A percentile compares a stretch with the other conserved stretches of the same genome.
Evolutionary conservation across 2,329 filamentous ascomycete genomes (phyloP).

Genomic region (Paraphaeosphaeria sporulosa): DNA sequence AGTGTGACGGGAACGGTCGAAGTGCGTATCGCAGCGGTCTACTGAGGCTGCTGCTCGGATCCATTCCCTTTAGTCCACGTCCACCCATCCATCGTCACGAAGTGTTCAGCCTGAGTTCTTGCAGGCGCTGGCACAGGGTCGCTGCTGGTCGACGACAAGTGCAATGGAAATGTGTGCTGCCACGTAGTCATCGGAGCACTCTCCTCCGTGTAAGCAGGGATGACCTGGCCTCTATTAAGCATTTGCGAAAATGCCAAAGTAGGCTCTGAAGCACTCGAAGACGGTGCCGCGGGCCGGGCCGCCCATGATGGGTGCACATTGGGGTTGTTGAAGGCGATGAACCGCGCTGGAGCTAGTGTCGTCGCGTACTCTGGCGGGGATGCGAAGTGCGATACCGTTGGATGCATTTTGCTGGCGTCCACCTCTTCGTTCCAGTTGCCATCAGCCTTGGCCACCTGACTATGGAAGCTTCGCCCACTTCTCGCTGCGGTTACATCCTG

Average conservation of each 20-base stretch:
- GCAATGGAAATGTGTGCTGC: conserved; percentile 16
- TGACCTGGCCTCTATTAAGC: not conserved
- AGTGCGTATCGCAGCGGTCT: not conserved
- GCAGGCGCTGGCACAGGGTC: conserved; percentile 3
- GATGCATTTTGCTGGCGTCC: not conserved
- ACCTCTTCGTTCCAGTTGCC: conserved; percentile 4
- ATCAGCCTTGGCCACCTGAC: not conserved
- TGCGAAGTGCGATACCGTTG: conserved; percentile 1
- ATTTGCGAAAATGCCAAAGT: conserved; percentile 16
- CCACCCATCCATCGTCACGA: conserved; percentile 1
- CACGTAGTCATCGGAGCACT: conserved; percentile 12
- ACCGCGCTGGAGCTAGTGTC: conserved; percentile 7
- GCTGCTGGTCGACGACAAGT: conserved; percentile 5
- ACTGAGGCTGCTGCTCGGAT: conserved; percentile 5
- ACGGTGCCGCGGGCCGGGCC: conserved; percentile 25
- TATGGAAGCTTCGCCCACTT: not conserved
- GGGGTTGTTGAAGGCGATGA: conserved; percentile 12
- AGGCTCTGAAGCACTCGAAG: conserved; percentile 20
- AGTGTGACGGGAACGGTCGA: not conserved
- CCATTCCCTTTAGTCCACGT: not conserved
- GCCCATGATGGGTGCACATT: conserved; percentile 27
- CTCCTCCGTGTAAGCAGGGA: conserved; percentile 10
- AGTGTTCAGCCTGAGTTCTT: conserved; percentile 8
- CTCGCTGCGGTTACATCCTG: conserved; percentile 5
- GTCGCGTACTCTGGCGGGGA: conserved; percentile 12